Evolutionary conservation across 2,329 filamentous ascomycete genomes (phyloP).

Genomic region (Sclerotinia borealis): DNA sequence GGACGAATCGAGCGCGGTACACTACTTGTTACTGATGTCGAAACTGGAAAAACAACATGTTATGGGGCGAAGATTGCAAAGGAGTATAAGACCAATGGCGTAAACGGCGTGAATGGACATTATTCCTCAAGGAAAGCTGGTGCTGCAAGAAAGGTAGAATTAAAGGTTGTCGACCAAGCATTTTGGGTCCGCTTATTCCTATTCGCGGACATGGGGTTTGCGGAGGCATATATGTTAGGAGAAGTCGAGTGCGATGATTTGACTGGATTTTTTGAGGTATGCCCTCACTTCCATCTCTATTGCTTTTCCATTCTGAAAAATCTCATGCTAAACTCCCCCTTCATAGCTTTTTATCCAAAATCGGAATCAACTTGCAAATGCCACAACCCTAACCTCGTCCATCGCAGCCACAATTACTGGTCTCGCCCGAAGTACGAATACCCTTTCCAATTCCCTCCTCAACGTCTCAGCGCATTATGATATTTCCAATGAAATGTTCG

Average conservation of each 20-base stretch:
- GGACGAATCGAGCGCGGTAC: constrained; percentile 44
- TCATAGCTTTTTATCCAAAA: constrained; percentile 64
- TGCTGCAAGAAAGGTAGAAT: constrained; percentile 41
- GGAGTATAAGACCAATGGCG: constrained; percentile 32
- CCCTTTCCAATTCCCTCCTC: constrained; percentile 50
- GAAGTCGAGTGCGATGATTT: constrained; percentile 63
- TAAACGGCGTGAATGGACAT: constrained; percentile 29
- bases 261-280: constrained; percentile 60
- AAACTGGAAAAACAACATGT: constrained; percentile 36
- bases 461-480: constrained; percentile 72
- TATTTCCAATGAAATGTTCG: constrained; percentile 71
- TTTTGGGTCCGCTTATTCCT: constrained; percentile 66
- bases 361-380: constrained; percentile 56
- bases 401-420: constrained; percentile 52
- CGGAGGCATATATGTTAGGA: constrained; percentile 60
- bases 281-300: not conserved
- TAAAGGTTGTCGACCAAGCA: constrained; percentile 57
- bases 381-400: constrained; percentile 54
- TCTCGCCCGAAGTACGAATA: constrained; percentile 52
- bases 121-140: constrained; percentile 35
- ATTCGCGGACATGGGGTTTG: constrained; percentile 71
- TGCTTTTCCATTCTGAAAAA: constrained; percentile 23
- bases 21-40: constrained; percentile 43
- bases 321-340: not conserved
- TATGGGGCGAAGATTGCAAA: constrained; percentile 43